These are phyloP conservation scores for Cymbidium sinense DNA, from an alignment of 106 monocot species.

Conservation along the genomic window DNA sequence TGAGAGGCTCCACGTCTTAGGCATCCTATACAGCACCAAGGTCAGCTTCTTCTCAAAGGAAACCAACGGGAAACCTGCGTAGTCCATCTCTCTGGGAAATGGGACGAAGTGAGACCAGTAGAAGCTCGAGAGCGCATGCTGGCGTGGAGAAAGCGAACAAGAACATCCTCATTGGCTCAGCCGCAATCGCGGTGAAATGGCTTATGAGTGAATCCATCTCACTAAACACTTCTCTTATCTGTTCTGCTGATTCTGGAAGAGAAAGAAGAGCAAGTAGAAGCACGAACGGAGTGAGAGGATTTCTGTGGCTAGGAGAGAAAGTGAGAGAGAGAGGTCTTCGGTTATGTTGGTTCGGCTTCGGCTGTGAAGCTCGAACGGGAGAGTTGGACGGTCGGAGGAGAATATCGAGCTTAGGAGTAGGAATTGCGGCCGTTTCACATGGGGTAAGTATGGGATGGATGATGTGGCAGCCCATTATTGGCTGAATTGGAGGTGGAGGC, in stretches of 20 bases:
- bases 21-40: neutral
- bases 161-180: neutral
- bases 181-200: neutral
- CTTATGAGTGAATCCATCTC: neutral
- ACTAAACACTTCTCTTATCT: neutral
- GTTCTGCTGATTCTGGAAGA: neutral
- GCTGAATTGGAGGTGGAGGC: too few relatives aligned
- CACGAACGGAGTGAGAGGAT: neutral
- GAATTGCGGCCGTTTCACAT: too few relatives aligned
- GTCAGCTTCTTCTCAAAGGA: neutral
- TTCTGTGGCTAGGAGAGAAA: neutral
- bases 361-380: too few relatives aligned
- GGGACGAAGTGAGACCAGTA: neutral
- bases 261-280: neutral
- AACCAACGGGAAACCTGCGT: neutral
- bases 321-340: too few relatives aligned
- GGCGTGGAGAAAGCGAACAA: neutral
- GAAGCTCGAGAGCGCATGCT: neutral
- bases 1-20: neutral
- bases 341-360: too few relatives aligned
- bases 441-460: too few relatives aligned
- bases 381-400: too few relatives aligned
- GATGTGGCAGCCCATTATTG: too few relatives aligned
- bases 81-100: neutral
- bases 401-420: too few relatives aligned